These are phyloP conservation scores for Cucurbitaria berberidis DNA, from an alignment of 2,329 filamentous ascomycete genomes.

Conservation along the genomic window DNA sequence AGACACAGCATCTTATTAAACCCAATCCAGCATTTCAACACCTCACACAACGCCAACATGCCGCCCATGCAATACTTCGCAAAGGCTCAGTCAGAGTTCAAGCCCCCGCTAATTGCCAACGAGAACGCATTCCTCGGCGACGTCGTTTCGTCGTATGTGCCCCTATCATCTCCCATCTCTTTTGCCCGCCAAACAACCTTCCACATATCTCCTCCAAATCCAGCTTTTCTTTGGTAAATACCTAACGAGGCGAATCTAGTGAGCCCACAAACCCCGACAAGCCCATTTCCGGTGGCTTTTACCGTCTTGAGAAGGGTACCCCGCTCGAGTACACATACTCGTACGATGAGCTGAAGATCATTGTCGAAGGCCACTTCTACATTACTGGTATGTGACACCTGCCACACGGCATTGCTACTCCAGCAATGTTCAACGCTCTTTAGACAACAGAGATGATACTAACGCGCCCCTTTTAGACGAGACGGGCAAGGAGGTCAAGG, in stretches of 20 bases:
- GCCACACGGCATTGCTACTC: background rate
- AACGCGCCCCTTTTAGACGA: conserved; percentile 54
- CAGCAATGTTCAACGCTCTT: background rate
- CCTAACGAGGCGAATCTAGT: too few species aligned
- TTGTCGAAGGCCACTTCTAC: conserved; percentile 70
- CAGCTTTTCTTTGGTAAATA: too few species aligned
- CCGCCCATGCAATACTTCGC: conserved; percentile 59
- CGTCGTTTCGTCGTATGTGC: conserved; percentile 60
- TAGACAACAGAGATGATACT: background rate
- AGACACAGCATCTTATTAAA: too few species aligned
- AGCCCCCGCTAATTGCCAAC: conserved; percentile 70
- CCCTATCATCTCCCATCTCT: background rate
- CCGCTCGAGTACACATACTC: conserved; percentile 72
- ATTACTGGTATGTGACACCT: conserved; percentile 49
- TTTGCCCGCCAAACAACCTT: background rate
- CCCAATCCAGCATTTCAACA: background rate
- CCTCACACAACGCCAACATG: conserved; percentile 5
- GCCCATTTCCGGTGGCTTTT: conserved; percentile 69
- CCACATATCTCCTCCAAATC: too few species aligned
- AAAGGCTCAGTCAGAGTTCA: conserved; percentile 65
- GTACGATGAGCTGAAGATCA: conserved; percentile 78
- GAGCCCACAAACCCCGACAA: conserved; percentile 62
- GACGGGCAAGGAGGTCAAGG: conserved; percentile 65
- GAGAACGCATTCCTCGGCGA: conserved; percentile 73
- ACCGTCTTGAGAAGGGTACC: conserved; percentile 70